Base-by-base conservation (phyloP, 2,329 filamentous ascomycete genomes). In the Furcasterigmium furcatum region DNA sequence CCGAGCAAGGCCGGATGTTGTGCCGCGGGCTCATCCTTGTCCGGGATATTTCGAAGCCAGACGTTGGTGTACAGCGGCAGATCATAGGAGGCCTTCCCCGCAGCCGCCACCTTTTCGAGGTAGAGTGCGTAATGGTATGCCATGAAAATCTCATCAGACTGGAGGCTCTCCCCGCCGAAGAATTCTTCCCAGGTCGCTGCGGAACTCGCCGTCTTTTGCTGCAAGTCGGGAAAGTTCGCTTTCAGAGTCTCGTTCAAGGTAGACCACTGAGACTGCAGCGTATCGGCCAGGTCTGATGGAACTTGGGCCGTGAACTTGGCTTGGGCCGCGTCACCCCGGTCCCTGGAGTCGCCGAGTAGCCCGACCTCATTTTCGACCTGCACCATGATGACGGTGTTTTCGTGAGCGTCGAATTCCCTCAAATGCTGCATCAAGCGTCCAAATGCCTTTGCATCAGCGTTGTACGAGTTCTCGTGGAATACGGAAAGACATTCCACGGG, bases 1-100 rank as follows among this genome's bases (percentile, higher is more conserved):
- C 21, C 21, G 13, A 40, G 21, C 7, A 24, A 9, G 7, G 21
- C 38, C 1, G 57, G 55, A 2, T 56, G 44, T 20, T 58, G 51
- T 0, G 53, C 46, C 13, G 48, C 53, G 1, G 45, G 38, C 7
- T 48, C 48, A 5, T 18, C 22, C 21, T 40, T 40, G 1, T 56
- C 59, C 49, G 45, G 34, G 9, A 36, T 18, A 10, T 36, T 36
- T 4, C 53, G 51, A 8, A 34, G 38, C 16, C 13, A 19, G 9
- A n/a, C 19, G n/a, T 36, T 41, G 16, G 35, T 22, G 19, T 21
- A 44, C 8, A 39, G 24, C 6, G 35, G 43, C 3, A 44, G 24
- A 10, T 38, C 9, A 19, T 44, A 44, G 9, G 10, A 22, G 5
- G 9, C 12, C 18, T 41, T 44, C 4, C 30, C 38, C 18, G 35